Evolutionary conservation across 495 filamentous ascomycete species (phyloP).

Genomic region (Aspergillus incahuasiensis): DNA sequence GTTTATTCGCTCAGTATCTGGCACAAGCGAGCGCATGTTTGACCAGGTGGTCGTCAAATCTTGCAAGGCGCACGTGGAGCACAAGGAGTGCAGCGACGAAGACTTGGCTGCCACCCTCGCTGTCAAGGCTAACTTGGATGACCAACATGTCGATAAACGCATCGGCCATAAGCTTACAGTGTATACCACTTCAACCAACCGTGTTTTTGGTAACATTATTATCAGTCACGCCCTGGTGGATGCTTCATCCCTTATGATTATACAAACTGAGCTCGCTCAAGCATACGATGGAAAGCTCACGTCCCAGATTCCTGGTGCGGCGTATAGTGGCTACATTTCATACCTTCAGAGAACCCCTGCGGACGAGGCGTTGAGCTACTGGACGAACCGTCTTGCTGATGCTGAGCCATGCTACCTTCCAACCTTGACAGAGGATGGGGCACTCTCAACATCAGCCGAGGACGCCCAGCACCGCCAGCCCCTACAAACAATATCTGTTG

Average conservation of each 20-base stretch:
- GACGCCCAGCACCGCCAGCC: background rate
- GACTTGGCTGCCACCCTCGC: background rate
- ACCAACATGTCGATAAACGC: background rate
- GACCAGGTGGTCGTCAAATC: conserved; percentile 10
- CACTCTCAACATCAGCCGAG: background rate
- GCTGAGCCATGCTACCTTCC: conserved; percentile 13
- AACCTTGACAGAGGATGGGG: background rate
- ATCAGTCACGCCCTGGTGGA: conserved; percentile 11
- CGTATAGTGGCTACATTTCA: conserved; percentile 6
- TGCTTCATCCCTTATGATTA: conserved; percentile 5
- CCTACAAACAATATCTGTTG: background rate
- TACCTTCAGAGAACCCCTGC: conserved; percentile 25
- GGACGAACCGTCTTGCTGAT: conserved; percentile 11
- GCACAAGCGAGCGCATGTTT: conserved; percentile 5
- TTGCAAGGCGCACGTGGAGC: conserved; percentile 1
- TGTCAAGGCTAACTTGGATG: background rate
- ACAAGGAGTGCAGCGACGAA: background rate
- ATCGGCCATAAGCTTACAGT: conserved; percentile 6
- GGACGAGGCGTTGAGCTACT: conserved; percentile 10
- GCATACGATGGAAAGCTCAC: conserved; percentile 5
- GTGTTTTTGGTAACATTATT: conserved; percentile 2
- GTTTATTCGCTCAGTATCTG: background rate
- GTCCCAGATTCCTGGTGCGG: background rate
- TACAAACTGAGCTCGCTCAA: conserved; percentile 7
- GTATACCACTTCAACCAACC: background rate